A percentile compares a stretch with the other conserved stretches of the same genome.
These are phyloP conservation scores for Cryptosporidium sp. DNA, from an alignment of 169 alveolate genomes.

Conservation along the genomic window DNA sequence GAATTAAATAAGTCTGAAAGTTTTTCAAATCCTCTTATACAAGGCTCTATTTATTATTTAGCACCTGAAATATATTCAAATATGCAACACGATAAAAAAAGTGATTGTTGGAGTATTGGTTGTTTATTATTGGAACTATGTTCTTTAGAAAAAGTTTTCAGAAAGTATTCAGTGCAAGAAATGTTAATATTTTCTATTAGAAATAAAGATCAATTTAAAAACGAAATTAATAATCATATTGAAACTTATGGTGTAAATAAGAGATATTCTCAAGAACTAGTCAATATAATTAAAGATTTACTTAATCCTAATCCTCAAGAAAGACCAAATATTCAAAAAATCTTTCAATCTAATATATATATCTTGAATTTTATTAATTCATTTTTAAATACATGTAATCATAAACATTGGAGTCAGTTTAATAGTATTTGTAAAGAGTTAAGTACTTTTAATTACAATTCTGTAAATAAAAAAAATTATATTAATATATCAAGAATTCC, in stretches of 20 bases:
- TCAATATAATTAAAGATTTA: not conserved
- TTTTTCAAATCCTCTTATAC: not conserved
- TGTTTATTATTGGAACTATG: slow-evolving; percentile 57
- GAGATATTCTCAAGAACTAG: slow-evolving; percentile 42
- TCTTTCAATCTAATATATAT: slow-evolving; percentile 2
- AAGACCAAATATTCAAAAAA: slow-evolving; percentile 11
- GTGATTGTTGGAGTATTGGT: slow-evolving; percentile 72
- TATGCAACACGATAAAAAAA: slow-evolving; percentile 14
- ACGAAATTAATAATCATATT: slow-evolving; percentile 20
- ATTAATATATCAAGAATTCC: slow-evolving; percentile 16
- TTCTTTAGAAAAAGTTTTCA: slow-evolving; percentile 32
- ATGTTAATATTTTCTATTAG: slow-evolving; percentile 33
- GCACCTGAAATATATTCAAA: slow-evolving; percentile 66
- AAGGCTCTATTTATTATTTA: slow-evolving; percentile 47
- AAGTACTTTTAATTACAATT: not conserved
- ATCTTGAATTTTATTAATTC: slow-evolving; percentile 3
- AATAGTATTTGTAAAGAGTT: not conserved
- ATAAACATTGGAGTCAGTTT: slow-evolving; percentile 34
- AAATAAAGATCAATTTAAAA: slow-evolving; percentile 9
- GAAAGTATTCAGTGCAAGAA: slow-evolving; percentile 46
- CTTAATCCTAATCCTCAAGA: slow-evolving; percentile 38
- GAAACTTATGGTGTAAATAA: slow-evolving; percentile 32
- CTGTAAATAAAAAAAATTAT: not conserved
- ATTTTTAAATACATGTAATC: slow-evolving; percentile 21
- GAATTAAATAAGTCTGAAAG: not conserved